A percentile compares a stretch with the other conserved stretches of the same genome.
phyloP scores from a whole-genome alignment of 2,329 filamentous ascomycete genomes.

The Colletotrichum sansevieriae region DNA sequence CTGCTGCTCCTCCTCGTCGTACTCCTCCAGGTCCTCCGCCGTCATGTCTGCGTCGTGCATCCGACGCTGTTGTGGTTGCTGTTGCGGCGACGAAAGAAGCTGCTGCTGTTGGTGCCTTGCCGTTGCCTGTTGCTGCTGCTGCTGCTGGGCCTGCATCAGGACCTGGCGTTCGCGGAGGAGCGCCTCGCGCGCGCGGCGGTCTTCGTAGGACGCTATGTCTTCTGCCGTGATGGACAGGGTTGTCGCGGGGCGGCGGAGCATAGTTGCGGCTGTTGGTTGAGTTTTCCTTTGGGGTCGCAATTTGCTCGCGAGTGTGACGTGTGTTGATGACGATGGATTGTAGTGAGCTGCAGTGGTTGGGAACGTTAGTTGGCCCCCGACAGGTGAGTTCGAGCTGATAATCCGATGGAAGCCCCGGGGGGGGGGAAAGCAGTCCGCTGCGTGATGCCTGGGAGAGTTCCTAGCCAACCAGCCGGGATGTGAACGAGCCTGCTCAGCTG shows the following conservation, averaged over 20 bases:
- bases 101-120: slow-evolving; percentile 30
- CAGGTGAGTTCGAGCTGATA: no score
- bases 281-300: neutral
- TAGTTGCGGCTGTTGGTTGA: slow-evolving; percentile 47
- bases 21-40: slow-evolving; percentile 32
- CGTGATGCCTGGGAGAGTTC: no score
- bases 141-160: slow-evolving; percentile 38
- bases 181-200: slow-evolving; percentile 64
- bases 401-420: no score
- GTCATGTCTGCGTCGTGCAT: slow-evolving; percentile 31
- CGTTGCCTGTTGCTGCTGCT: slow-evolving; percentile 36
- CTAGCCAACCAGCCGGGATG: no score
- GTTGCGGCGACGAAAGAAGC: slow-evolving; percentile 36
- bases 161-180: slow-evolving; percentile 40
- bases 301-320: no score
- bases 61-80: slow-evolving; percentile 40
- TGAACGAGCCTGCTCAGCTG: no score
- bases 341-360: no score
- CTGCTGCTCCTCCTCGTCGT: slow-evolving; percentile 31
- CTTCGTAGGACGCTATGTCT: slow-evolving; percentile 79
- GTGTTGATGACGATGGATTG: no score
- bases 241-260: slow-evolving; percentile 78
- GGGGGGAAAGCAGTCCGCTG: no score
- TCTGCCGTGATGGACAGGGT: slow-evolving; percentile 76
- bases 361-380: no score